These are phyloP conservation scores for Scytalidium sp. DNA, from an alignment of 2,329 filamentous ascomycete species.

Conservation along the genomic window DNA sequence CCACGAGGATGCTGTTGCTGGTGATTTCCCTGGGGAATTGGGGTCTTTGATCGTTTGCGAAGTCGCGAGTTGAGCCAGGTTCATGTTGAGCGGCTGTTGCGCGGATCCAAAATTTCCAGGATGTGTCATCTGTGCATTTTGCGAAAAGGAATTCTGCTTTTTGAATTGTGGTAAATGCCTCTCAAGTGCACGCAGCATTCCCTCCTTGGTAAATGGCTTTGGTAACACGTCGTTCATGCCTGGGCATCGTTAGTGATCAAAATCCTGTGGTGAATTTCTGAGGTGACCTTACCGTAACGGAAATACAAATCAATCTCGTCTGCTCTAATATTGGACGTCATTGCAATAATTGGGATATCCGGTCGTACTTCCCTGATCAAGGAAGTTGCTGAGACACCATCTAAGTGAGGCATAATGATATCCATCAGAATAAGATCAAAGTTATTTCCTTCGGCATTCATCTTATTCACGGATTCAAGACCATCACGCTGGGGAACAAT, in stretches of 20 bases:
- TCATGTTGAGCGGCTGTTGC: conserved; percentile 23
- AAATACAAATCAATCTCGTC: conserved; percentile 98
- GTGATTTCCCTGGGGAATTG: conserved; percentile 28
- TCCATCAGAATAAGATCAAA: conserved; percentile 80
- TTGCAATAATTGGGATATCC: conserved; percentile 86
- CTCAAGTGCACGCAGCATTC: conserved; percentile 80
- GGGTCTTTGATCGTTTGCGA: conserved; percentile 28
- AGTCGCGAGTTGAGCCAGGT: conserved; percentile 24
- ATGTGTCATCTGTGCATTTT: conserved; percentile 18
- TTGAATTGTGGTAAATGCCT: conserved; percentile 85
- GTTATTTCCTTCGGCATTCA: conserved; percentile 48
- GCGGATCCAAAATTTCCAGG: conserved; percentile 19
- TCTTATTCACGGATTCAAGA: conserved; percentile 85
- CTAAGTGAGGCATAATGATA: conserved; percentile 95
- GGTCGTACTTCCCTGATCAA: conserved; percentile 85
- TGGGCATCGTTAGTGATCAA: conserved; percentile 36
- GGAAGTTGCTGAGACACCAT: conserved; percentile 91
- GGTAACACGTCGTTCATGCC: conserved; percentile 97
- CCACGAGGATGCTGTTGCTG: conserved; percentile 26
- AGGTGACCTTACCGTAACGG: conserved; percentile 75
- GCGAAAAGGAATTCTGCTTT: conserved; percentile 45
- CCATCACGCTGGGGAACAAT: conserved; percentile 74
- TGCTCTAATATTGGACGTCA: conserved; percentile 97
- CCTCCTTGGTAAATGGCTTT: conserved; percentile 91
- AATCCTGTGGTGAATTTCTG: conserved; percentile 11